Evolutionary conservation across 1,139 yeast genomes (phyloP), one percentile per base, ranked within the genome.

Genomic region (Blastobotrys buckinghamii): DNA sequence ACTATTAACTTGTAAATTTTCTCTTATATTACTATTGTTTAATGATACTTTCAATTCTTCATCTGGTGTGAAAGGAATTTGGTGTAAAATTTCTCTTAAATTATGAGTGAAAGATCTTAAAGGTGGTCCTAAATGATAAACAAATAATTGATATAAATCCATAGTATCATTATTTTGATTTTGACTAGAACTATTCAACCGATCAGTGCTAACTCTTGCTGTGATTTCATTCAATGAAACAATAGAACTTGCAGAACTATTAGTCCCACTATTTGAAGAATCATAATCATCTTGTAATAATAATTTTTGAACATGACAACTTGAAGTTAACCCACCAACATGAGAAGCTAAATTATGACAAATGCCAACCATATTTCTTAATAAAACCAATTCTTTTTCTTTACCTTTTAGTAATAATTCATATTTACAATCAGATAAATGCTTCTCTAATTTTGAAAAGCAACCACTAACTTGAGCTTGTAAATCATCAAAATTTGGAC

Each of bases 51-150:
- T 62, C 30, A 65, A 60, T 5, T 61, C 61, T 8, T 66, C 65
- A 3, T 60, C 62, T 1, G 65, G 61, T 49, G 74, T 78, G 59
- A 82, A 82, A 0, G 88, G 86, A 2, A 82, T 69, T 32, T 79
- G 81, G 20, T 72, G 71, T 52, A 85, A 64, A 9, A 84, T 81
- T 30, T 78, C 81, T 50, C 79, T 75, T 41, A 85, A 68, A 0
- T 92, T 84, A 58, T 54, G 50, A 12, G 56, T 55, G 54, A 82
- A 79, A 2, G 88, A 80, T 58, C 79, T 78, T 64, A 84, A 75
- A 0, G 90, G 81, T 0, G 95, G 94, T 0, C 90, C 85, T 44
- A 86, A 69, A 56, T 81, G 75, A 55, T 75, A 76, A 2, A 82
- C 80, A 63, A 85, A 86, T 39, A 82, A 61, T 49, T 79, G 81